A percentile compares a stretch with the other conserved stretches of the same genome.
phyloP scores from a whole-genome alignment of 331 rosid species.

The Arachis monticola region DNA sequence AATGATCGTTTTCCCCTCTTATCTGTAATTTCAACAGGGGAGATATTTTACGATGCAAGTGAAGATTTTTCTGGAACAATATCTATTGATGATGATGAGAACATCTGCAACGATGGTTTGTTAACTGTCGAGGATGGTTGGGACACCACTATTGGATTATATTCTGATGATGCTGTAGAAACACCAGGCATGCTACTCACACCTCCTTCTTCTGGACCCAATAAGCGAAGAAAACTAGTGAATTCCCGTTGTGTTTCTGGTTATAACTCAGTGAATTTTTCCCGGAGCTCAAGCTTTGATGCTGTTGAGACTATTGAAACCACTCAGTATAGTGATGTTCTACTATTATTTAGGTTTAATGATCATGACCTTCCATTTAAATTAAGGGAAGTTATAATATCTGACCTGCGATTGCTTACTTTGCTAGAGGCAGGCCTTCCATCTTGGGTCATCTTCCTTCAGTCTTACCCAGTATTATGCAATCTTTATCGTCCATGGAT shows the following conservation, averaged over 20 bases:
- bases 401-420: constrained; percentile 88
- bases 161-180: constrained; percentile 43
- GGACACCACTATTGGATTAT: constrained; percentile 40
- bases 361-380: constrained; percentile 87
- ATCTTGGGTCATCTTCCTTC: constrained; percentile 95
- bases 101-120: constrained; percentile 35
- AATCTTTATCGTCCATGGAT: constrained; percentile 96
- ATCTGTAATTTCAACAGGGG: constrained; percentile 61
- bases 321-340: constrained; percentile 71
- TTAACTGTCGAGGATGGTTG: constrained; percentile 45
- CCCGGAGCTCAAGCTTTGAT: constrained; percentile 41
- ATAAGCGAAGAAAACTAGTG: constrained; percentile 77
- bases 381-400: constrained; percentile 63
- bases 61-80: constrained; percentile 48
- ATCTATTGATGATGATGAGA: constrained; percentile 51
- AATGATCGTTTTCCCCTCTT: constrained; percentile 29
- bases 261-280: constrained; percentile 38
- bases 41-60: constrained; percentile 75
- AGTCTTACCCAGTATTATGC: constrained; percentile 89
- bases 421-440: constrained; percentile 98
- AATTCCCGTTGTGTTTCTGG: constrained; percentile 40
- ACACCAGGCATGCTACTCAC: constrained; percentile 49
- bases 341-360: constrained; percentile 76
- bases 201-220: constrained; percentile 84
- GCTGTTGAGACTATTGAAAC: constrained; percentile 62